Percentiles rank a stretch among this genome's conserved stretches.
Conservation (phyloP, 2,329 filamentous ascomycete genomes). For the Dothistroma pini region DNA sequence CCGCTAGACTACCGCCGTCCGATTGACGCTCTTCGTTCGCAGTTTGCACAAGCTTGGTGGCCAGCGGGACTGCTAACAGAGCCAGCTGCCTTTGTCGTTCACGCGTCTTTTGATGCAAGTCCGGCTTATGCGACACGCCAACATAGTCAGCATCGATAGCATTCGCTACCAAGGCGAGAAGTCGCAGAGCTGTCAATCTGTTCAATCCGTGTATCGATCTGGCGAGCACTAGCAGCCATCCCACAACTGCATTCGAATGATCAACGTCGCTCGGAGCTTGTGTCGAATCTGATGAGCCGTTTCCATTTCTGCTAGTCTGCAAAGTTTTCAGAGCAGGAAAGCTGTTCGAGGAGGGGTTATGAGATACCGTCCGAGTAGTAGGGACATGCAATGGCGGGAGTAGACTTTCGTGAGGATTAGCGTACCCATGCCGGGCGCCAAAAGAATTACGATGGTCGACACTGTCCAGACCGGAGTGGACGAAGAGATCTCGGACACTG, state of each 20-base stretch:
- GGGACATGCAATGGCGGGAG: conserved; percentile 41
- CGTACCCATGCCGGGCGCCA: conserved; percentile 26
- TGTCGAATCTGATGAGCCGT: conserved; percentile 9
- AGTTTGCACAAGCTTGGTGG: conserved; percentile 48
- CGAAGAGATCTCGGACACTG: conserved; percentile 45
- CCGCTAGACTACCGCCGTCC: conserved; percentile 23
- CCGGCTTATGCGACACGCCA: conserved; percentile 33
- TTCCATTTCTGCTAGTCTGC: conserved; percentile 19
- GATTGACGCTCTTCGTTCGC: conserved; percentile 23
- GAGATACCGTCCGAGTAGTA: conserved; percentile 33
- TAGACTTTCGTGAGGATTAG: conserved; percentile 21
- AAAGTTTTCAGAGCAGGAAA: conserved; percentile 44
- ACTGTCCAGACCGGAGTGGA: conserved; percentile 16
- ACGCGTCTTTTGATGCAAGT: conserved; percentile 33
- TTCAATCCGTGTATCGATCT: conserved; percentile 40
- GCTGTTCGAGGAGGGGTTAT: conserved; percentile 37
- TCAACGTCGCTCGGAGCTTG: conserved; percentile 35
- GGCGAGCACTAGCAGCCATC: conserved; percentile 47
- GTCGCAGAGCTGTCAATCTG: conserved; percentile 42
- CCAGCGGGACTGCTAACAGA: conserved; percentile 45
- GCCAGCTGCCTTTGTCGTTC: conserved; percentile 43
- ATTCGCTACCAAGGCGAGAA: conserved; percentile 37
- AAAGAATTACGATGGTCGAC: conserved; percentile 26
- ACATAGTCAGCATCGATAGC: conserved; percentile 35
- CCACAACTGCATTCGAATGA: conserved; percentile 46